A percentile compares a stretch with the other conserved stretches of the same genome.
phyloP scores from a whole-genome alignment of 805 yeast species.

The Saturnispora quitensis region DNA sequence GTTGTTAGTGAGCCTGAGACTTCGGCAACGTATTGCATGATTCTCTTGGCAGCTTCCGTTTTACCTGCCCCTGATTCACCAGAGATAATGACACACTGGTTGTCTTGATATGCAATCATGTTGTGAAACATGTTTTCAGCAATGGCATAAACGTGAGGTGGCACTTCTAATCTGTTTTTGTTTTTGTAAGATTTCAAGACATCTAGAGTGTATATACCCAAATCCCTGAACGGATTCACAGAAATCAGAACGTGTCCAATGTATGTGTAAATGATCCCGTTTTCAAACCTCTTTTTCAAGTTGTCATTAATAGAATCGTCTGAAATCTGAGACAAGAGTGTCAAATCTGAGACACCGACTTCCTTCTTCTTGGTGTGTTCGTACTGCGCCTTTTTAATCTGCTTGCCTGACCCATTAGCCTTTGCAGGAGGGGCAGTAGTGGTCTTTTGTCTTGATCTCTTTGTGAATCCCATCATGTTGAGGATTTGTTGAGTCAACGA shows the following conservation, averaged over 20 bases:
- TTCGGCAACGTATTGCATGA: constrained; percentile 93
- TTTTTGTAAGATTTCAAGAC: constrained; percentile 73
- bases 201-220: constrained; percentile 87
- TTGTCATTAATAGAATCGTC: constrained; percentile 92
- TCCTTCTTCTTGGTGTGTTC: constrained; percentile 85
- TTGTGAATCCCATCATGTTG: constrained; percentile 14
- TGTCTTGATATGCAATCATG: constrained; percentile 87
- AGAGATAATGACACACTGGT: constrained; percentile 93
- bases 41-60: constrained; percentile 95
- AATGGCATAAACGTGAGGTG: constrained; percentile 97
- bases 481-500: background rate
- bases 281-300: constrained; percentile 78
- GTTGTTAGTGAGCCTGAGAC: constrained; percentile 65
- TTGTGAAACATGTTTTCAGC: constrained; percentile 97
- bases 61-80: constrained; percentile 99
- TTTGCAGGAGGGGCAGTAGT: constrained; percentile 23
- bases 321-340: constrained; percentile 76
- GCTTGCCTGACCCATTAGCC: constrained; percentile 26
- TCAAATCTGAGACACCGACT: constrained; percentile 96
- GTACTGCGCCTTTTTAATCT: constrained; percentile 79
- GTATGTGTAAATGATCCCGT: constrained; percentile 84
- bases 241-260: constrained; percentile 93
- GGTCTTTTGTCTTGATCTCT: constrained; percentile 53
- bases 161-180: constrained; percentile 88
- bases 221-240: constrained; percentile 91